Evolutionary conservation across 176 grass and related monocot species (phyloP).

Genomic region (Oryza officinalis): DNA sequence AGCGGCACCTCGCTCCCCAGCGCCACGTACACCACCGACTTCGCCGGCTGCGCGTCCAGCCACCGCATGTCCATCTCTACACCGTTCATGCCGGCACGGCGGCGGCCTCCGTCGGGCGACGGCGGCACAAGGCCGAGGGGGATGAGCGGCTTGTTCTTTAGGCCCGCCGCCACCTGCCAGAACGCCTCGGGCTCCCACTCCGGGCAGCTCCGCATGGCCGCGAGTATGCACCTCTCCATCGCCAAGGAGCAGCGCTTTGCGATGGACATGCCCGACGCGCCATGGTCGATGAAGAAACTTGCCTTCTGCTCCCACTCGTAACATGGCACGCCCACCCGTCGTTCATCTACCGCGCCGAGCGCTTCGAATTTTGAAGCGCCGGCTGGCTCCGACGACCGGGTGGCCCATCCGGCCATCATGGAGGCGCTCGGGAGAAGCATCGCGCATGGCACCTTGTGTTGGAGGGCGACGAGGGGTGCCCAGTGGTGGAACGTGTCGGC

Average conservation of each 20-base stretch:
- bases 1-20: background rate
- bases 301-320: background rate
- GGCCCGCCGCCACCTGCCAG: background rate
- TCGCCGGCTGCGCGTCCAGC: background rate
- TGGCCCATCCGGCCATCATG: background rate
- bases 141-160: background rate
- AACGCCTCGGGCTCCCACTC: slow-evolving; percentile 1
- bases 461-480: slow-evolving; percentile 16
- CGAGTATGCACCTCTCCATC: background rate
- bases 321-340: background rate
- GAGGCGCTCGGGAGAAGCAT: background rate
- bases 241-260: background rate
- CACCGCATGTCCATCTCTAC: too few relatives aligned
- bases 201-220: slow-evolving; percentile 8
- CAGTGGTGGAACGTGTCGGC: slow-evolving; percentile 45
- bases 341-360: too few relatives aligned
- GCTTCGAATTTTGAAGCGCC: too few relatives aligned
- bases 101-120: background rate
- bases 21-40: too few relatives aligned
- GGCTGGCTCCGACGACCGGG: background rate
- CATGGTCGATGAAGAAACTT: background rate
- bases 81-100: background rate
- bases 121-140: background rate
- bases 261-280: background rate
- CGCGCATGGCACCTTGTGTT: background rate